Base-by-base conservation (phyloP, 2,329 filamentous ascomycete genomes). In the Mariannaea sp. region DNA sequence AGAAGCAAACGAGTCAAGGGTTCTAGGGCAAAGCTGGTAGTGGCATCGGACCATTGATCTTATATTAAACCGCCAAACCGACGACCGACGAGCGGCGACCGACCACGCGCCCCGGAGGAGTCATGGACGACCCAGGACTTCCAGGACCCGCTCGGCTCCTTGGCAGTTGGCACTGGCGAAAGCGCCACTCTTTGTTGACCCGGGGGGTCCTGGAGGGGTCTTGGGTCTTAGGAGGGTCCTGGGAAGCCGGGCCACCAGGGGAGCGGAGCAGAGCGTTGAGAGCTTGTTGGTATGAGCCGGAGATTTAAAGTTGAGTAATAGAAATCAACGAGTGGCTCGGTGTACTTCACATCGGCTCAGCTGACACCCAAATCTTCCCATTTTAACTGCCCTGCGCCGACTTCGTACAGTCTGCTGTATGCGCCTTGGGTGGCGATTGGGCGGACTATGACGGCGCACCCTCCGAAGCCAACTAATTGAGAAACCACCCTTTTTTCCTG, bases 271-370 rank as follows among this genome's bases (percentile, higher is more conserved):
- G 50, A 55, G n/a, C n/a, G n/a, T n/a, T n/a, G n/a, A n/a, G n/a
- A 62, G 56, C 61, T 24, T 53, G 55, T 54, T 65, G 59, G 64
- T 56, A 66, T 62, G 62, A 56, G 61, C 64, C 51, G 61, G 36
- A 24, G 36, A 17, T 24, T 39, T 22, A 10, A n/a, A 24, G 36
- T 79, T 78, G 73, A 67, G 76, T 78, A 79, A 79, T 78, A 64
- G 65, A 78, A 79, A 78, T 71, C 67, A 67, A 70, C 68, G 67
- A 70, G 69, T 75, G 73, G 71, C 12, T 19, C 36, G 22, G 12
- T 24, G 9, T 22, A 5, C 17, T n/a, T n/a, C n/a, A n/a, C n/a
- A n/a, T n/a, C 12, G n/a, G 36, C 36, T 39, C 36, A 39, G 36
- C 36, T 39, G 36, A 39, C 19, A 22, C 19, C 24, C 36, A 39